Base-by-base conservation (phyloP, 306 rosid species). In the Prunus mume region DNA sequence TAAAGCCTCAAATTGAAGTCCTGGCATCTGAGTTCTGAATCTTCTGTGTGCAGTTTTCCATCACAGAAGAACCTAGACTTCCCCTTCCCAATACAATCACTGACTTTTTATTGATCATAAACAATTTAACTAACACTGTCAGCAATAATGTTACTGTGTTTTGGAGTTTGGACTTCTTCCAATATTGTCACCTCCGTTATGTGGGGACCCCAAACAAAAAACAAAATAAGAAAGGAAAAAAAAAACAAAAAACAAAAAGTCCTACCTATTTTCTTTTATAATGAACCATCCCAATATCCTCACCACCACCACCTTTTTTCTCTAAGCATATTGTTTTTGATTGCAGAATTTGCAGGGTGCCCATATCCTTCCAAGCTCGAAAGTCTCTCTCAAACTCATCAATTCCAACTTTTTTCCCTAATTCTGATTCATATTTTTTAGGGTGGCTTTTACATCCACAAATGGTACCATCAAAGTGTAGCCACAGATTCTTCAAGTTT, bases 401-500 rank as follows among this genome's bases (percentile, higher is more conserved):
- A 50, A 73, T 18, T 24, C 58, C 51, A 73, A 24, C 17, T 60
- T 25, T 25, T 45, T 41, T 6, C 45, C 45, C 9, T 10, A 12
- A 11, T 72, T 13, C 24, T n/a, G 34, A 20, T 38, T n/a, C 47
- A 60, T 20, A 57, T 28, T 38, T 38, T 38, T 38, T 58, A 30
- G 63, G 50, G 22, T 79, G 77, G 32, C 73, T 54, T 25, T 76
- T 60, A 47, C 79, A 74, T 73, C 90, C 91, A 85, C 91, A 86
- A 84, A 89, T 85, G 89, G 45, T 22, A 77, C 45, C 54, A 54
- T 79, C 87, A 85, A 88, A 80, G 79, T 82, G 83, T 82, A 79
- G 77, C 76, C 86, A 82, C 78, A 90, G 96, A 72, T 87, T 84
- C 81, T 89, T 90, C 85, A 89, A 84, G 64, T 88, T 79, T 68